Evolutionary conservation across 768 basidiomycete genomes (phyloP), one percentile per base, ranked within the genome.

Genomic region (Lentinula detonsa): DNA sequence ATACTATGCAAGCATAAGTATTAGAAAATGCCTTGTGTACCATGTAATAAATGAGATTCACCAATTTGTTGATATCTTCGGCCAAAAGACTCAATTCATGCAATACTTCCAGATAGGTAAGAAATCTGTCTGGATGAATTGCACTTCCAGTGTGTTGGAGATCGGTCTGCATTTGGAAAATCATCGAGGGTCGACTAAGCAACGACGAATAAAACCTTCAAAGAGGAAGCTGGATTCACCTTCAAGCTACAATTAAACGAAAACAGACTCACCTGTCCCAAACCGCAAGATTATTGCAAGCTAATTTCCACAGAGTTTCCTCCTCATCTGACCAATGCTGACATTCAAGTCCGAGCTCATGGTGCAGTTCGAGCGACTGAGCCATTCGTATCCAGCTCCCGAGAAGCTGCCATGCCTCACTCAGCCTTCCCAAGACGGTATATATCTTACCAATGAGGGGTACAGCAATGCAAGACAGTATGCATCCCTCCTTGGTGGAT

Each of bases 321-420:
- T 81, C 77, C 57, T 78, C 77, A 39, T 73, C 74, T 1, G 75
- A 75, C 75, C 77, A 76, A 49, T 76, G 75, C 76, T 76, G 65
- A 21, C 63, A 66, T 73, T 76, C 28, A 3, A 28, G 13, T 39
- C 3, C 76, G 55, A 77, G 77, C 66, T 80, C 80, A 46, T 74
- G 72, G 60, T 79, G 78, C 70, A 81, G 72, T 1, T 78, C 77
- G 31, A 78, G 72, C 21, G 78, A 72, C 64, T 74, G 68, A 18
- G 77, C 78, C 57, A 70, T 71, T 40, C 76, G 69, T 23, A 79
- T 67, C 11, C 74, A 75, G 51, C 69, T 71, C 4, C 78, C 77
- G n/a, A 75, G 71, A 37, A 80, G 62, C 67, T 78, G 78, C 78
- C 80, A 80, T 3, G 78, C 78, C 63, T 80, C 82, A 63, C 80